Base-by-base conservation (phyloP, 176 grass and related monocot species). In the Oryza officinalis region DNA sequence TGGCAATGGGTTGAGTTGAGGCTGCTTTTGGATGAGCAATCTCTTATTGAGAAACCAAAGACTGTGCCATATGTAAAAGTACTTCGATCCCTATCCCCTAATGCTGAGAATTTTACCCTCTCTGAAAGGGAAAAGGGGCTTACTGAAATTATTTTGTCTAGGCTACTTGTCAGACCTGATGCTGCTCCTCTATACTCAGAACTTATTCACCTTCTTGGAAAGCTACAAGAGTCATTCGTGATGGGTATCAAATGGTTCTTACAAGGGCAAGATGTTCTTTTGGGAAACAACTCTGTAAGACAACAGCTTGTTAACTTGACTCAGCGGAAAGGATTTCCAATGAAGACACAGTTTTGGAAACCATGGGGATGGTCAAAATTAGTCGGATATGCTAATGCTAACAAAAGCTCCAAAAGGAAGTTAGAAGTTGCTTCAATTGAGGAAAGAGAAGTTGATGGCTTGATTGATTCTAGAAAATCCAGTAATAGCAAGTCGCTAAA, bases 1-100 rank as follows among this genome's bases (percentile, higher is more conserved):
- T 99, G 97, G 97, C 97, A 99, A 72, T 99, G 97, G 97, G 91
- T 99, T 78, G 91, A 99, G 79, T 91, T 99, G 88, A 90, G 93
- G 65, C 89, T 99, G 69, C 97, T 99, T 87, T 92, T 99, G 87
- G 92, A 96, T 89, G 97, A 99, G 75, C 97, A 96, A 59, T 89
- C 93, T 85, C 88, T 99, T 76, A 87, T 89, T 69, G 97, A 99
- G 88, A 99, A 99, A 94, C 52, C 52, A 20, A 57, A 57, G 20
- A 57, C 18, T 57, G 20, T 22, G 52, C 52, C 52, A 57, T 57
- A 94, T 81, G 91, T 87, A 71, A 90, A 99, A 27, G 94, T 91
- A 74, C 87, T 99, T 83, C 87, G 93, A n/a, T 92, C 93, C 4
- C 77, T 99, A 65, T 92, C 91, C 35, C 91, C 97, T 75, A 91